Evolutionary conservation across 2,329 filamentous ascomycete genomes (phyloP), one percentile per base, ranked within the genome.

Genomic region (Colletotrichum acutatum): DNA sequence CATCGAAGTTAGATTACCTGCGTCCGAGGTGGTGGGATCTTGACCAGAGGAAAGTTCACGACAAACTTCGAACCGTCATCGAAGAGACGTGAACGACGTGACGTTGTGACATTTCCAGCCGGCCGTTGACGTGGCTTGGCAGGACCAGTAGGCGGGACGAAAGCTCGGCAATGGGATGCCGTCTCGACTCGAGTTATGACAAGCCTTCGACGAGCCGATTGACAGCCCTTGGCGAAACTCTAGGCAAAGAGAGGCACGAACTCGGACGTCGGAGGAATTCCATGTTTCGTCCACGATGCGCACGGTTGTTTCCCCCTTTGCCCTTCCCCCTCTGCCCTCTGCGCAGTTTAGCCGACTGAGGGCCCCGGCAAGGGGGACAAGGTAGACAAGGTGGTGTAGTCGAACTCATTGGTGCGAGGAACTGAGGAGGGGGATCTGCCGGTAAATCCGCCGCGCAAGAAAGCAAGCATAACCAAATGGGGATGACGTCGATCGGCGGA

Each of bases 401-500:
- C 19, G 42, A 49, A n/a, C 16, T 49, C 19, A 19, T n/a, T 7
- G 42, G 42, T 22, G 42, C 9, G 8, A 32, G 16, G 49, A 6
- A 22, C 5, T 22, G 34, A 28, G 60, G 34, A 34, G 60, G 60
- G 19, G 66, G 61, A 71, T 71, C 66, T 73, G 60, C 71, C 67
- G 60, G 66, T 19, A 19, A 60, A 52, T 24, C 61, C 61, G 42
- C 42, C 8, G 68, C 67, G 28, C 46, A 46, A 52, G 49, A 28
- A 70, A 71, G 66, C 71, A 71, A 73, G 61, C 66, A 71, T 71
- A 66, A 66, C 66, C 66, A 73, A 66, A 71, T 52, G 60, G 24
- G 56, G 66, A 5, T 53, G 69, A 37, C 12, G 60, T 56, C 60
- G 71, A 71, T 58, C 56, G 19, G 52, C 46, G 59, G 26, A 30